A percentile compares a stretch with the other conserved stretches of the same genome.
phyloP scores from a whole-genome alignment of 805 yeast genomes.

The Metschnikowia rubicola region DNA sequence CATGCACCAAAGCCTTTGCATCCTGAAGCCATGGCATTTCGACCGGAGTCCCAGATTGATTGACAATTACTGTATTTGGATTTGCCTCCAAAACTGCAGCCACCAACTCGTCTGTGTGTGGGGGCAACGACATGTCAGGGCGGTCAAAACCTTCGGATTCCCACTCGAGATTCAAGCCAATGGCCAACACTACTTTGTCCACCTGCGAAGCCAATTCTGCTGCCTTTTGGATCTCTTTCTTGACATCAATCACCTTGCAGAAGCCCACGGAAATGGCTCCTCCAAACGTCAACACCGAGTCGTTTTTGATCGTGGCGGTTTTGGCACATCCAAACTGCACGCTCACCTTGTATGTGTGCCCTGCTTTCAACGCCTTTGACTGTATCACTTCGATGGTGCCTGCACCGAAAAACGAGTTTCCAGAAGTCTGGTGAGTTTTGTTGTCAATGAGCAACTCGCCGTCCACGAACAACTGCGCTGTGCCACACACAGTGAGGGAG shows the following conservation, averaged over 20 bases:
- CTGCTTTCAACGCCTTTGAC: constrained; percentile 8
- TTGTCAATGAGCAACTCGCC: constrained; percentile 15
- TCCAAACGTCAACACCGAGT: constrained; percentile 27
- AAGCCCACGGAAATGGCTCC: constrained; percentile 22
- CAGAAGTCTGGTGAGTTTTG: constrained; percentile 4
- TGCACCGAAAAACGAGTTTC: constrained; percentile 12
- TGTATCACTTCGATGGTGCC: constrained; percentile 12
- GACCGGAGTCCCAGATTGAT: constrained; percentile 62
- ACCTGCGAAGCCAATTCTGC: constrained; percentile 45
- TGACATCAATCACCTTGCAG: constrained; percentile 20
- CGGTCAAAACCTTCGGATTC: constrained; percentile 63
- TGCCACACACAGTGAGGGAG: constrained; percentile 13
- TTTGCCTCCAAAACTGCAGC: constrained; percentile 44
- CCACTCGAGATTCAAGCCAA: constrained; percentile 54
- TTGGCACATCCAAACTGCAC: constrained; percentile 12
- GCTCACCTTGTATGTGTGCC: constrained; percentile 5
- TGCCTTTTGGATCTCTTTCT: constrained; percentile 34
- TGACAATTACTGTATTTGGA: constrained; percentile 49
- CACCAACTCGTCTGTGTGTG: constrained; percentile 43
- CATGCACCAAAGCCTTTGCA: constrained; percentile 46
- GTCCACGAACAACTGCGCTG: constrained; percentile 15
- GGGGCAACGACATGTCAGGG: constrained; percentile 48
- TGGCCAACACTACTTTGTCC: constrained; percentile 50
- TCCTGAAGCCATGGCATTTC: constrained; percentile 50
- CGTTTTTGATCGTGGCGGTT: constrained; percentile 10